Evolutionary conservation across 371 early-diverging fungal genomes (phyloP).

Genomic region (Entomophthora muscae): DNA sequence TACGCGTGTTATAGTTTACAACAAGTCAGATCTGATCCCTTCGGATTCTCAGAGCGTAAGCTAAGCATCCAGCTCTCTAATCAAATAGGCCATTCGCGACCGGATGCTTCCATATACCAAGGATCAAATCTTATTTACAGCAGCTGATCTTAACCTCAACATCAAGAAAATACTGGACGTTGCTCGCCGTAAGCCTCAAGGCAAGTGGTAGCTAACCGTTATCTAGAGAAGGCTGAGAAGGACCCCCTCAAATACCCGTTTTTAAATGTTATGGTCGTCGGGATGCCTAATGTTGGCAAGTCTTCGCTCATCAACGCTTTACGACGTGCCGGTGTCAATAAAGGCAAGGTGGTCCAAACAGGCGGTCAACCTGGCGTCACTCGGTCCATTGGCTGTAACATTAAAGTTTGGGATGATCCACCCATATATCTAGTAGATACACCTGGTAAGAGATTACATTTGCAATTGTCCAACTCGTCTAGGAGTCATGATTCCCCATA

Average conservation of each 20-base stretch:
- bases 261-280: constrained; percentile 66
- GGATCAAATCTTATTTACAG: constrained; percentile 47
- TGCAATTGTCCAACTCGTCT: too few species aligned
- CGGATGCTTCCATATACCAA: not conserved
- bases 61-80: too few species aligned
- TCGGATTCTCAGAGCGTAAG: constrained; percentile 20
- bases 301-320: constrained; percentile 79
- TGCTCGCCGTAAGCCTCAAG: constrained; percentile 24
- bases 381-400: constrained; percentile 50
- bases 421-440: constrained; percentile 80
- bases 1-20: constrained; percentile 64
- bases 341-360: constrained; percentile 62
- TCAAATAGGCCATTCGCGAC: not conserved
- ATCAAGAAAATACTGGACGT: constrained; percentile 40
- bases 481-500: constrained; percentile 67
- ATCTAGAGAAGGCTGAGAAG: constrained; percentile 9
- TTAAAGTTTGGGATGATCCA: constrained; percentile 75
- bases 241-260: constrained; percentile 19
- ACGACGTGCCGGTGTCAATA: constrained; percentile 44
- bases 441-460: constrained; percentile 55
- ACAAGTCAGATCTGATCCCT: constrained; percentile 81
- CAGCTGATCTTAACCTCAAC: constrained; percentile 35
- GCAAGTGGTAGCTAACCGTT: not conserved
- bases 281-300: constrained; percentile 94
- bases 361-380: constrained; percentile 86